Evolutionary conservation across 441 rosid species (phyloP), one percentile per base, ranked within the genome.

Genomic region (Hura crepitans): DNA sequence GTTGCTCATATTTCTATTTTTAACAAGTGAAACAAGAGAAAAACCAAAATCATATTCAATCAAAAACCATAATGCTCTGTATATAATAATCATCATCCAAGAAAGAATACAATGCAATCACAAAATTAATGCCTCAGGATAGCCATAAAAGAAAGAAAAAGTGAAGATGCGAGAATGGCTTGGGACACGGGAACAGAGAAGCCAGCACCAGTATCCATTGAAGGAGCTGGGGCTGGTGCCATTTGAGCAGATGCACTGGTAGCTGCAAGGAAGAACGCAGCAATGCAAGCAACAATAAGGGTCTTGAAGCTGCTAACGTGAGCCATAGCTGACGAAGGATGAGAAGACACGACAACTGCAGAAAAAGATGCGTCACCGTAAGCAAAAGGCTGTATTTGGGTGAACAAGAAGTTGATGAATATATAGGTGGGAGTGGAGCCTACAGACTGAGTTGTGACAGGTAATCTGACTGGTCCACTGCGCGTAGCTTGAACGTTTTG

Each of bases 151-250:
- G 78, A 76, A 9, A 78, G 10, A 37, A 69, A 20, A 22, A 78
- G 71, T 0, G 80, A 75, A 49, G 69, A 70, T 0, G 57, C 79
- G 5, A 78, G 5, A 13, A 72, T 7, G 11, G 61, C 37, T 51
- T 20, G 42, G 11, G 80, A 72, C 51, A 65, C 73, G 1, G 74
- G 75, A 5, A 56, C 46, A 42, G 77, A 76, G 39, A 69, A 71
- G 13, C 73, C 75, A 0, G 71, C 69, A 49, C 80, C 82, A 4
- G 80, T 65, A 27, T 69, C 78, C 72, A 30, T 18, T 4, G 76
- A 63, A 14, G 81, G 81, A n/a, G 75, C 62, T 54, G 80, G 81
- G 0, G 80, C 62, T 13, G 65, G 72, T 0, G 80, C 76, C 23
- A n/a, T 6, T 50, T 72, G 72, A 5, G 75, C 51, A 11, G 74